Base-by-base conservation (phyloP, 345 rosid species). In the Eucalyptus melliodora region DNA sequence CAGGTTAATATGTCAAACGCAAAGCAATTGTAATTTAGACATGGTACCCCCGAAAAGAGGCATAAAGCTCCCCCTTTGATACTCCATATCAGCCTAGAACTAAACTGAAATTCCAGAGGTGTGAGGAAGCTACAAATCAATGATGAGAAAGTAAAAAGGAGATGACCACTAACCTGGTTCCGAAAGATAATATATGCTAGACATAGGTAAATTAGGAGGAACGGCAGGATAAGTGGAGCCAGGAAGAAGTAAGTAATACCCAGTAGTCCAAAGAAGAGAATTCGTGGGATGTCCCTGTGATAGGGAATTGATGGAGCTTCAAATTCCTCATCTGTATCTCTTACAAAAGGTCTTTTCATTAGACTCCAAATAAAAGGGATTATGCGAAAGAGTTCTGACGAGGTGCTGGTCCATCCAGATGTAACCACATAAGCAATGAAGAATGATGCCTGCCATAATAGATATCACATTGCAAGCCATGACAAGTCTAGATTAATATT, bases 361-460 rank as follows among this genome's bases (percentile, higher is more conserved):
- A 94, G 91, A 92, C 94, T 93, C 89, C 94, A 92, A 86, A 95
- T 89, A 89, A 97, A 90, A 47, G 99, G 98, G 93, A 95, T 89
- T 81, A 97, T 91, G 21, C 97, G 99, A 88, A 96, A 95, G 92
- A 97, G 99, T 91, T 97, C 99, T 4, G 98, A 94, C 53, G 96
- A 92, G 89, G 95, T 91, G 93, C 97, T 94, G 3, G 99, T 97
- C 99, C 99, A 97, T 91, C 99, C 99, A 23, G 99, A 95, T 59
- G 99, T 97, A 55, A 97, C 99, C 13, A 96, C 99, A 90, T 97
- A 97, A 50, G 99, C 97, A 69, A 97, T 92, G 92, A 97, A 97
- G 90, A 97, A 97, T 1, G 99, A 97, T 26, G 98, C 97, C 99
- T 97, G 88, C 37, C 86, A 50, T 13, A 83, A 15, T 10, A 86